Conservation (phyloP, 208 protist species). For the Leishmania martiniquensis region DNA sequence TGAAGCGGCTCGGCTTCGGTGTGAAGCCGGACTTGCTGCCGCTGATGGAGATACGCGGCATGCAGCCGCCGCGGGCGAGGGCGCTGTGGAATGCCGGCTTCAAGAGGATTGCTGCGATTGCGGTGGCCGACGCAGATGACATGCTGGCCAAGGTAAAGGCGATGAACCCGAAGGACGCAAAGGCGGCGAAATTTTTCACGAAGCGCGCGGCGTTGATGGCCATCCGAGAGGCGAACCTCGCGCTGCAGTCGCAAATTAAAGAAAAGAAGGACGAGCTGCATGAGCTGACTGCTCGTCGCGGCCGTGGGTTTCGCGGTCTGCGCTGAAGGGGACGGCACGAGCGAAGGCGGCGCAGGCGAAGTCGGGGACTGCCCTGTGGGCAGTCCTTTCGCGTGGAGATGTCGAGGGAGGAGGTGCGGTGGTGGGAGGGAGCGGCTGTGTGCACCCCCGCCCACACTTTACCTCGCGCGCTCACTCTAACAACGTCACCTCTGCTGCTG, state of each 20-base stretch:
- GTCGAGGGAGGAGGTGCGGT: background rate
- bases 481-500: background rate
- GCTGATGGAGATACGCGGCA: constrained; percentile 85
- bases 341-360: background rate
- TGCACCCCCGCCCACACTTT: background rate
- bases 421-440: background rate
- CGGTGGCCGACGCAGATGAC: constrained; percentile 57
- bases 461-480: background rate
- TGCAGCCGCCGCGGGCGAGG: constrained; percentile 80
- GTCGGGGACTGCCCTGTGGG: background rate
- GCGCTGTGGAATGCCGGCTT: constrained; percentile 86
- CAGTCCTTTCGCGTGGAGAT: background rate
- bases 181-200: constrained; percentile 73
- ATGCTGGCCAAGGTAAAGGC: constrained; percentile 68
- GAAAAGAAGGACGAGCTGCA: constrained; percentile 78
- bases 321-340: background rate
- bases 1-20: constrained; percentile 87
- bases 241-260: constrained; percentile 62
- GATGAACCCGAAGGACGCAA: constrained; percentile 56
- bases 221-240: constrained; percentile 63
- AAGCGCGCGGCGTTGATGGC: constrained; percentile 56
- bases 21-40: constrained; percentile 92
- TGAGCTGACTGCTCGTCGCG: constrained; percentile 38
- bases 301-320: background rate
- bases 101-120: constrained; percentile 48